These are phyloP conservation scores for Sanghuangporus weigelae DNA, from an alignment of 1,284 basidiomycete species.

Conservation along the genomic window DNA sequence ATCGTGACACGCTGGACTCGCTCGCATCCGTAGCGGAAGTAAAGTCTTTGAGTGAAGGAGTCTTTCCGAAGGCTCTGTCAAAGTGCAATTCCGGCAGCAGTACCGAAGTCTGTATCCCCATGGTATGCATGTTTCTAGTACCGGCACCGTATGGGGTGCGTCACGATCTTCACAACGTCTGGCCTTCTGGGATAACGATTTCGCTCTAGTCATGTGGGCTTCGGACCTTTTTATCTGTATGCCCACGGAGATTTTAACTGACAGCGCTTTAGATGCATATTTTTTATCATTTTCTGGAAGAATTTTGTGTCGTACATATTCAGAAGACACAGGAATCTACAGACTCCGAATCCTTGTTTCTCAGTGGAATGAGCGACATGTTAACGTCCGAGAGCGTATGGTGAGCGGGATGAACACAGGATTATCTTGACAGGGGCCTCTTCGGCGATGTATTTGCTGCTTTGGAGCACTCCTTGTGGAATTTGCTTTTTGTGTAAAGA, in stretches of 20 bases:
- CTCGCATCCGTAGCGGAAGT: not conserved
- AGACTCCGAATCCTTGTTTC: too few relatives aligned
- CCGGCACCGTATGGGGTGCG: not conserved
- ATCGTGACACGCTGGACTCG: not conserved
- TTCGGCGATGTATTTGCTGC: too few relatives aligned
- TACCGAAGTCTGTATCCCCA: not conserved
- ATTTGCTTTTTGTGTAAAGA: too few relatives aligned
- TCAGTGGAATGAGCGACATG: too few relatives aligned
- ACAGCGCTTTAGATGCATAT: not conserved
- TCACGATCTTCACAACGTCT: not conserved
- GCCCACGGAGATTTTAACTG: not conserved
- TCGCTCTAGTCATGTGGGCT: constrained; percentile 1
- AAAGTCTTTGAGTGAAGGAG: not conserved
- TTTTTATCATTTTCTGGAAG: not conserved
- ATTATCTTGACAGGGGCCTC: too few relatives aligned
- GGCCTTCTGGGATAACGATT: not conserved
- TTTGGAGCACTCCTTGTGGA: too few relatives aligned
- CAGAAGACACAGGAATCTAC: too few relatives aligned
- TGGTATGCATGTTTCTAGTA: not conserved
- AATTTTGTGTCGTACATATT: not conserved
- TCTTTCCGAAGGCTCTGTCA: not conserved
- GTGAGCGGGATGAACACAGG: too few relatives aligned
- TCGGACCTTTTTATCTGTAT: constrained; percentile 1
- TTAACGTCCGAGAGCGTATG: too few relatives aligned
- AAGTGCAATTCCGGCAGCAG: not conserved